Evolutionary conservation across 306 rosid species (phyloP).

Genomic region (Vigna nakashimae): DNA sequence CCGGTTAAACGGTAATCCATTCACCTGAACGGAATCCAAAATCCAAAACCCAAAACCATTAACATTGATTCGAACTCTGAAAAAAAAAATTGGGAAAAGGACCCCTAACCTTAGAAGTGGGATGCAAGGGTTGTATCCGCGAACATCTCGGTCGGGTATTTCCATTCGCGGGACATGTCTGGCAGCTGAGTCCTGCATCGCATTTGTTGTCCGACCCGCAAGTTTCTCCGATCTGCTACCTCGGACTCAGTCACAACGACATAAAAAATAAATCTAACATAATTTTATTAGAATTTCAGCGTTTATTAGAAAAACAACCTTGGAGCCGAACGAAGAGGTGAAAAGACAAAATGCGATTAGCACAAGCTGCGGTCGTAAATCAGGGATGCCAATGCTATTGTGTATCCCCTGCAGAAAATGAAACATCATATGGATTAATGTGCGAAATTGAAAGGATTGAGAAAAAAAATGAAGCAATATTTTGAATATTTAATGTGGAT

Average conservation of each 20-base stretch:
- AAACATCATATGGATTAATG: conserved; percentile 4
- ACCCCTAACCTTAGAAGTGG: conserved; percentile 66
- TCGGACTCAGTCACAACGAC: conserved; percentile 30
- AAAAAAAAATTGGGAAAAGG: conserved; percentile 13
- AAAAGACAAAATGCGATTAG: conserved; percentile 62
- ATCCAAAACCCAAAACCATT: not conserved
- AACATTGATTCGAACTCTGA: not conserved
- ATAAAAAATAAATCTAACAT: not conserved
- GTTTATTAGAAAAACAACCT: conserved; percentile 51
- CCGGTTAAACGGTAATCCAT: conserved; percentile 74
- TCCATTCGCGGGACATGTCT: conserved; percentile 78
- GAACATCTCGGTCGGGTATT: conserved; percentile 90
- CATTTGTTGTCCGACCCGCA: conserved; percentile 69
- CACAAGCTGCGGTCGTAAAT: conserved; percentile 49
- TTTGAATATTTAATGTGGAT: not conserved
- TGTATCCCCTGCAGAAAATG: conserved; percentile 49
- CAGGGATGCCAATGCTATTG: not conserved
- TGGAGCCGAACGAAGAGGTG: conserved; percentile 55
- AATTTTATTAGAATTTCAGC: not conserved
- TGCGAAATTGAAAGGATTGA: not conserved
- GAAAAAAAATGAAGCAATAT: not conserved
- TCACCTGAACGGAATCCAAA: conserved; percentile 53
- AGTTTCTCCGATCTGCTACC: conserved; percentile 90
- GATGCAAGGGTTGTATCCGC: conserved; percentile 67
- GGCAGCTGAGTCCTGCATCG: conserved; percentile 74